Base-by-base conservation (phyloP, 2,329 filamentous ascomycete species). In the Fusarium odoratissimum region DNA sequence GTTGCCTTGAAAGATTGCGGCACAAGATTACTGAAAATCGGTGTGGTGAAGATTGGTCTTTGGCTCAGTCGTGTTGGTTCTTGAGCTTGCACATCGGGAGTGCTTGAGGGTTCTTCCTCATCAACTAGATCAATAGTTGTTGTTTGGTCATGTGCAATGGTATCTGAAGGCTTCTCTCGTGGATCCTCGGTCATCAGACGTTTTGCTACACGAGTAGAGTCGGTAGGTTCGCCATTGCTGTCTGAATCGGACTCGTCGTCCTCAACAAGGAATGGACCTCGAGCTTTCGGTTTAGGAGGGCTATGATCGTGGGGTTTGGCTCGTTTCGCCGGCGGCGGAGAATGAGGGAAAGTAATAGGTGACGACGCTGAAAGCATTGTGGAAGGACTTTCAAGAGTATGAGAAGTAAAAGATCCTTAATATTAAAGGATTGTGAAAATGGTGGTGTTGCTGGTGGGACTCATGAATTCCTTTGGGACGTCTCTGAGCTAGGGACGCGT, bases 361-460 rank as follows among this genome's bases (percentile, higher is more conserved):
- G 91, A 91, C 11, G 91, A 91, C 42, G 88, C 84, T 41, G 87
- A 84, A 31, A 89, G 82, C 90, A 92, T 92, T 46, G 75, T 84
- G 66, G 33, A 12, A 33, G 23, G 23, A 25, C 17, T 61, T 17
- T 46, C 23, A 25, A 42, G 51, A 17, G 38, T 23, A 60, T 56
- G 7, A 41, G 30, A 40, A 40, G 51, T 23, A 19, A 13, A 28
- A 25, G 37, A 31, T 17, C 33, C 45, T 60, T 12, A 42, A 33
- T 46, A 38, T 21, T 46, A 30, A 54, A 56, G 28, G 33, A 45
- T 38, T 51, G 40, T 42, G 35, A 44, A 68, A 33, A 61, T 30
- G 35, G 45, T 44, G 51, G 33, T 58, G 45, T 58, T 64, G 60
- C 49, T 64, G 48, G 64, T 74, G 60, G 67, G 56, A 64, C 66